Evolutionary conservation across 2,329 filamentous ascomycete genomes (phyloP), one percentile per base, ranked within the genome.

Genomic region (Blumeriella jaapii): DNA sequence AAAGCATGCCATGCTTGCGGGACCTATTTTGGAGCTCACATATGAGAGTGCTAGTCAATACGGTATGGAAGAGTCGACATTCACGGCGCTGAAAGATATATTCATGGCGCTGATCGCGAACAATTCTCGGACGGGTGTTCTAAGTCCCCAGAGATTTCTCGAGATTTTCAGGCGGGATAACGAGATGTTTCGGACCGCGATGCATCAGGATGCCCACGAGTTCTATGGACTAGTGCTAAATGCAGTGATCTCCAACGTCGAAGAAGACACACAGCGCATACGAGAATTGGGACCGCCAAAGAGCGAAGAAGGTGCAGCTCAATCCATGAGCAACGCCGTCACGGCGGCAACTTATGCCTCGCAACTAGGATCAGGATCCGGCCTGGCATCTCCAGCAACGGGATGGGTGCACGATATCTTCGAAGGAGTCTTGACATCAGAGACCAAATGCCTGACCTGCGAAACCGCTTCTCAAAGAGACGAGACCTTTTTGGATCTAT

Each of bases 171-270:
- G 87, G 54, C 75, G 82, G 44, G 85, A 96, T 51, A 93, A 98
- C 56, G 91, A 98, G 58, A 87, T 94, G 80, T 98, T 98, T 53
- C 78, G 86, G 39, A 89, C 86, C 24, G 83, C 87, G 3, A 94
- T 95, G 83, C 91, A 98, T 58, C 91, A 98, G 57, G 91, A 98
- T 56, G 91, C 91, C 1, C 91, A 98, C 58, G 91, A 98, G 55
- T 98, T 98, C 49, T 74, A 96, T 50, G 93, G 93, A 40, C 65
- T 96, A 19, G 69, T 98, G 2, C 67, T 98, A n/a, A 98, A 98
- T 58, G 82, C 94, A 55, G 83, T 98, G 20, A 89, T 98, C 34
- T 74, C 86, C 30, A 93, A 89, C 52, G 86, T 98, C 16, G 91
- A 98, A 60, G 71, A 76, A n/a, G 84, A 87, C 50, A 81, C 86